phyloP scores from a whole-genome alignment of 345 rosid species.

The Pugionium dolabratum region DNA sequence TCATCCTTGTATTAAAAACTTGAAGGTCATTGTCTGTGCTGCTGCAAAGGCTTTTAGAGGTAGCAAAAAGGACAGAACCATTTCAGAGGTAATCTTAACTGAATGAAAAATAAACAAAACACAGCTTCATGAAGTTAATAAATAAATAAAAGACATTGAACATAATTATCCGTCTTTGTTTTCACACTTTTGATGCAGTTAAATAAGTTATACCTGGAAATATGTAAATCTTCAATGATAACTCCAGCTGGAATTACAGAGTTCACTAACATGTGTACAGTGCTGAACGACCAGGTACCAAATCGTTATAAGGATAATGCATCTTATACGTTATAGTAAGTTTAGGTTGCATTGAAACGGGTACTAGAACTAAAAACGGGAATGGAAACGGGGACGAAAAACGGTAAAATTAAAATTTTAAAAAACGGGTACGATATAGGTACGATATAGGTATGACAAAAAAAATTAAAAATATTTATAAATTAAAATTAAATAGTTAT shows the following conservation, averaged over 20 bases:
- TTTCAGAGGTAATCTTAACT: constrained; percentile 54
- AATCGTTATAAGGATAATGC: not conserved
- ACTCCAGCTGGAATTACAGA: constrained; percentile 73
- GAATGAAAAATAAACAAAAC: no score
- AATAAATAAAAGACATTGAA: not conserved
- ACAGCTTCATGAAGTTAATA: no score
- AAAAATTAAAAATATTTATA: no score
- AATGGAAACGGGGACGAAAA: no score
- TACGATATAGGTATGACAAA: no score
- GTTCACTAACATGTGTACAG: constrained; percentile 71
- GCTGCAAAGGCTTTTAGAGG: constrained; percentile 74
- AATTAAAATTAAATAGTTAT: no score
- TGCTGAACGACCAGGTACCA: constrained; percentile 81
- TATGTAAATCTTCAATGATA: constrained; percentile 69
- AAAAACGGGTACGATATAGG: no score
- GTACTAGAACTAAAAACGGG: no score
- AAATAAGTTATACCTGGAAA: constrained; percentile 60
- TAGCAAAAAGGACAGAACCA: constrained; percentile 69
- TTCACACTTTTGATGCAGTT: constrained; percentile 20
- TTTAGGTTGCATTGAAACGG: no score
- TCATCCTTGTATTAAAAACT: not conserved
- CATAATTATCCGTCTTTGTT: not conserved
- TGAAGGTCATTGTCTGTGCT: constrained; percentile 72
- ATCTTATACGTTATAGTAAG: not conserved
- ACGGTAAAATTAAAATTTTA: no score